A percentile compares a stretch with the other conserved stretches of the same genome.
phyloP scores from a whole-genome alignment of 768 basidiomycete species.

The Collybiopsis confluens region DNA sequence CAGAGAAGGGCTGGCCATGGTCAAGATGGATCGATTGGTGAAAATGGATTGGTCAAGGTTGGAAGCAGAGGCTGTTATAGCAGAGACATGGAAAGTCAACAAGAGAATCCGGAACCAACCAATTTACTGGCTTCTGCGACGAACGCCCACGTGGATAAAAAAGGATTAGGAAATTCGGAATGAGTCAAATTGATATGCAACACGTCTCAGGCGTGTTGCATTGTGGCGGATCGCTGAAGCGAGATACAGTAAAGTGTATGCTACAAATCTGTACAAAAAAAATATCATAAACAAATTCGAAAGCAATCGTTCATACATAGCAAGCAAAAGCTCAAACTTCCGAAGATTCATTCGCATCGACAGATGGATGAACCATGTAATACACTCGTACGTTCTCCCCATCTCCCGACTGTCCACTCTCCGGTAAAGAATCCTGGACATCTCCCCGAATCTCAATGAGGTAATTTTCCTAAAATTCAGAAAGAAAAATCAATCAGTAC shows the following conservation, averaged over 20 bases:
- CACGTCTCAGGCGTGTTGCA: background rate
- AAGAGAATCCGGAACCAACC: background rate
- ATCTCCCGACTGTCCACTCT: slow-evolving; percentile 47
- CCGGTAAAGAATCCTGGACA: slow-evolving; percentile 73
- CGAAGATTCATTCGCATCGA: slow-evolving; percentile 64
- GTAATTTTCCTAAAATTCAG: slow-evolving; percentile 64
- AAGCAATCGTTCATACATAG: too few relatives aligned
- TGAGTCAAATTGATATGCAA: too few relatives aligned
- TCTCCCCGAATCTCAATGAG: slow-evolving; percentile 82
- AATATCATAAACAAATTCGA: too few relatives aligned
- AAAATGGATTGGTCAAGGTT: slow-evolving; percentile 4
- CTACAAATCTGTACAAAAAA: too few relatives aligned
- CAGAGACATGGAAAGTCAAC: slow-evolving; percentile 17
- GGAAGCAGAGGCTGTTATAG: background rate
- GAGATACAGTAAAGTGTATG: too few relatives aligned
- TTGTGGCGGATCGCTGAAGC: too few relatives aligned
- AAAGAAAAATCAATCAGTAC: too few relatives aligned
- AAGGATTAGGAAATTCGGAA: slow-evolving; percentile 8
- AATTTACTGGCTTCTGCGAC: slow-evolving; percentile 44
- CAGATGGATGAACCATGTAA: slow-evolving; percentile 89
- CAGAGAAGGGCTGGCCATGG: background rate
- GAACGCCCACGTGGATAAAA: slow-evolving; percentile 42
- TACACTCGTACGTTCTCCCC: slow-evolving; percentile 65
- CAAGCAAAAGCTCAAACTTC: slow-evolving; percentile 27
- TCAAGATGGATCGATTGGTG: background rate